phyloP scores from a whole-genome alignment of 176 grass and related monocot species.

The Lolium perenne region DNA sequence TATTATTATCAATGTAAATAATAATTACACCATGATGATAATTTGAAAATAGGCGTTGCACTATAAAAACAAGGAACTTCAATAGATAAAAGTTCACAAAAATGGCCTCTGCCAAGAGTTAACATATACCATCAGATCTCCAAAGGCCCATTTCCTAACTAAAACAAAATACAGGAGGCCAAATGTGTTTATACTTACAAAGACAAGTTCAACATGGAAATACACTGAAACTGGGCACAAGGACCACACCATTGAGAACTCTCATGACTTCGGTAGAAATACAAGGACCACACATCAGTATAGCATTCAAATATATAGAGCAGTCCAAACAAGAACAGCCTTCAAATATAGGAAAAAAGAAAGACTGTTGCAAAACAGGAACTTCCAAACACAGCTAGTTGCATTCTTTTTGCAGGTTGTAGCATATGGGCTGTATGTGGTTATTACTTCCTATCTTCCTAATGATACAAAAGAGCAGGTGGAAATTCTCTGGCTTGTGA shows the following conservation, averaged over 20 bases:
- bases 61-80: too few relatives aligned
- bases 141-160: too few relatives aligned
- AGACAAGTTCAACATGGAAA: not conserved
- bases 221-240: slow-evolving; percentile 6
- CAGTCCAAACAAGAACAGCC: not conserved
- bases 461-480: not conserved
- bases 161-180: too few relatives aligned
- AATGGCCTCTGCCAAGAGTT: too few relatives aligned
- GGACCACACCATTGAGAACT: not conserved
- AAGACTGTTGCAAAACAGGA: not conserved
- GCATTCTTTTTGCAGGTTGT: not conserved
- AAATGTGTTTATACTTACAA: too few relatives aligned
- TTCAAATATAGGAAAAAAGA: slow-evolving; percentile 7
- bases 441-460: not conserved
- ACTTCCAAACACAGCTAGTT: not conserved
- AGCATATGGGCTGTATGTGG: slow-evolving; percentile 1
- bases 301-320: slow-evolving; percentile 4
- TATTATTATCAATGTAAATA: too few relatives aligned
- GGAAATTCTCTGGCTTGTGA: not conserved
- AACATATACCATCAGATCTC: too few relatives aligned
- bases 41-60: too few relatives aligned
- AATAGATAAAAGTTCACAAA: too few relatives aligned
- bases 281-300: slow-evolving; percentile 5
- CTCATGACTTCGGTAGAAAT: not conserved
- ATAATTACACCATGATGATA: too few relatives aligned